Base-by-base conservation (phyloP, 305 asterid genomes). In the Ilex paraguariensis region DNA sequence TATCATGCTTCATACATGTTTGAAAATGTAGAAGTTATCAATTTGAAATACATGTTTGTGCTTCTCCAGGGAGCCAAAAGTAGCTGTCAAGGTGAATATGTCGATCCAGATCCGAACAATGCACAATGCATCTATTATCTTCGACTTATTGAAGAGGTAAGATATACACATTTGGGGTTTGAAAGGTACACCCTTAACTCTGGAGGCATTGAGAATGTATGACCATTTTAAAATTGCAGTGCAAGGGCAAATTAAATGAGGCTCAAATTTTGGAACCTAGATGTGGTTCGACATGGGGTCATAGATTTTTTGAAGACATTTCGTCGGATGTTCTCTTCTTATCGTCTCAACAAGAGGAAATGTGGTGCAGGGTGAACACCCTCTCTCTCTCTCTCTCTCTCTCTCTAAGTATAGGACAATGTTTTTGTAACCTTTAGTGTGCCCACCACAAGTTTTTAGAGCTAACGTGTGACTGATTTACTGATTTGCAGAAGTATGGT, bases 51-150 rank as follows among this genome's bases (percentile, higher is more conserved):
- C 21, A 36, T 54, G 40, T 6, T 28, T 33, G 30, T 28, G 21
- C 48, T 54, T 40, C 56, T 69, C 56, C 70, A 82, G 90, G 55
- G 63, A 56, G 79, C 84, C 49, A 71, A 74, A 67, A 63, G 54
- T 55, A 73, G 77, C 58, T 87, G 91, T 55, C 14, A 59, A 0
- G 91, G 84, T 12, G 64, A 72, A 50, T 84, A 78, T 53, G 28
- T 8, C 33, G 65, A 62, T 44, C 79, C 73, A 21, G 81, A 82
- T 68, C 79, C 86, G 40, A 57, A 54, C 3, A 80, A 84, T 58
- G 11, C 63, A 10, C 28, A 32, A 48, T 87, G 90, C 52, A 36
- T 16, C 5, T 44, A 54, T 16, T 80, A 79, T 67, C 85, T 82
- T 60, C 72, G 57, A 17, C 54, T 53, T 10, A 63, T 61, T 61